These are phyloP conservation scores for Penicillium brasilianum DNA, from an alignment of 2,329 filamentous ascomycete genomes.

Conservation along the genomic window DNA sequence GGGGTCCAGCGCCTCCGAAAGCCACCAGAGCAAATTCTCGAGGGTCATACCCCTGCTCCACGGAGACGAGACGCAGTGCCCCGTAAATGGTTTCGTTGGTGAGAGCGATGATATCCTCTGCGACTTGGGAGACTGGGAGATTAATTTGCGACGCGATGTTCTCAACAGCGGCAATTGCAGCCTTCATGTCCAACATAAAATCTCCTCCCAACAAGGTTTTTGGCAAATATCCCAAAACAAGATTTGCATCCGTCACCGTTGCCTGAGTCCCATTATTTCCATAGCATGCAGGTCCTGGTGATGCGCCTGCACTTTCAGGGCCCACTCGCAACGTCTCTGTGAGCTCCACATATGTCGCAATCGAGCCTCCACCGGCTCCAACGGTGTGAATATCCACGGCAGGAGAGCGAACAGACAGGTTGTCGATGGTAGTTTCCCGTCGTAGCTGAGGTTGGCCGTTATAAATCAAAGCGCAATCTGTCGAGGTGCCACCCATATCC, in stretches of 20 bases:
- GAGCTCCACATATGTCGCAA: conserved; percentile 54
- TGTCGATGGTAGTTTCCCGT: conserved; percentile 53
- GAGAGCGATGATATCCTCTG: conserved; percentile 56
- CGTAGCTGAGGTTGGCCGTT: conserved; percentile 52
- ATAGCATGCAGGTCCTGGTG: conserved; percentile 57
- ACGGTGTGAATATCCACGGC: conserved; percentile 57
- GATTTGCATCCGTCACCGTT: conserved; percentile 58
- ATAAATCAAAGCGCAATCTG: conserved; percentile 54
- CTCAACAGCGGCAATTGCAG: conserved; percentile 50
- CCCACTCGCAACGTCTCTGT: conserved; percentile 57
- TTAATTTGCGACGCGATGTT: conserved; percentile 54
- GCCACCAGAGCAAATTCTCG: conserved; percentile 58
- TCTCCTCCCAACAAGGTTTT: conserved; percentile 53
- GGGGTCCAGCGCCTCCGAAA: conserved; percentile 57
- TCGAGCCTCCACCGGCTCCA: conserved; percentile 57
- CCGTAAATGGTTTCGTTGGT: conserved; percentile 60
- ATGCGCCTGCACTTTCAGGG: conserved; percentile 56
- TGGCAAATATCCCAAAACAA: conserved; percentile 55
- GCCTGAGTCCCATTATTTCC: conserved; percentile 53
- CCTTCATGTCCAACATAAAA: conserved; percentile 52
- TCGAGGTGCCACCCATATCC: conserved; percentile 59
- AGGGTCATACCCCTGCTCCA: conserved; percentile 59
- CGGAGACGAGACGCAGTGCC: conserved; percentile 56
- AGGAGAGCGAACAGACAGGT: conserved; percentile 52
- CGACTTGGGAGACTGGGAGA: conserved; percentile 49